These are phyloP conservation scores for Botrytis byssoidea DNA, from an alignment of 2,329 filamentous ascomycete species.

Conservation along the genomic window DNA sequence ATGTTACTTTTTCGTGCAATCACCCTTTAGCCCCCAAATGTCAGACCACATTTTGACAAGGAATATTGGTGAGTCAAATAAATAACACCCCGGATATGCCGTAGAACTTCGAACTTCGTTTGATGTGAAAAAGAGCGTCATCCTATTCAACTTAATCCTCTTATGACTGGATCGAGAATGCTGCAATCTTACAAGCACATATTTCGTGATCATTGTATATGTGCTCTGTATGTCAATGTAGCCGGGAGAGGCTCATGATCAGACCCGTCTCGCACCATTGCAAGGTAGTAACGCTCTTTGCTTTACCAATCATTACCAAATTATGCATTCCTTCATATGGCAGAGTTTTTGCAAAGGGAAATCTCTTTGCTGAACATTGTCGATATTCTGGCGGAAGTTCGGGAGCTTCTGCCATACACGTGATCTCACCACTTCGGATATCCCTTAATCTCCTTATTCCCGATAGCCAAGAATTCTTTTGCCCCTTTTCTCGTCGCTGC, in stretches of 20 bases:
- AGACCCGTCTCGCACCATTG: background rate
- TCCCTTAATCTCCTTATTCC: background rate
- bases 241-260: background rate
- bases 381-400: background rate
- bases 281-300: background rate
- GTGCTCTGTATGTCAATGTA: background rate
- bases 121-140: background rate
- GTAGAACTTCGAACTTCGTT: background rate
- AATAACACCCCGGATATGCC: background rate
- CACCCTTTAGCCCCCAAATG: background rate
- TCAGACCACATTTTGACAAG: background rate
- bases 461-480: background rate
- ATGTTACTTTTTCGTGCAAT: conserved; percentile 2
- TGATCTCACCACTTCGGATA: background rate
- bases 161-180: background rate
- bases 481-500: background rate
- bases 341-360: background rate
- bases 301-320: background rate
- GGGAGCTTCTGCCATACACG: background rate
- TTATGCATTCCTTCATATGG: background rate
- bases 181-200: background rate
- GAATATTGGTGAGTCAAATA: background rate
- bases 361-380: background rate
- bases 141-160: background rate
- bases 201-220: background rate